Evolutionary conservation across 164 flowering plant species (phyloP).

Genomic region (Dillenia turbinata): DNA sequence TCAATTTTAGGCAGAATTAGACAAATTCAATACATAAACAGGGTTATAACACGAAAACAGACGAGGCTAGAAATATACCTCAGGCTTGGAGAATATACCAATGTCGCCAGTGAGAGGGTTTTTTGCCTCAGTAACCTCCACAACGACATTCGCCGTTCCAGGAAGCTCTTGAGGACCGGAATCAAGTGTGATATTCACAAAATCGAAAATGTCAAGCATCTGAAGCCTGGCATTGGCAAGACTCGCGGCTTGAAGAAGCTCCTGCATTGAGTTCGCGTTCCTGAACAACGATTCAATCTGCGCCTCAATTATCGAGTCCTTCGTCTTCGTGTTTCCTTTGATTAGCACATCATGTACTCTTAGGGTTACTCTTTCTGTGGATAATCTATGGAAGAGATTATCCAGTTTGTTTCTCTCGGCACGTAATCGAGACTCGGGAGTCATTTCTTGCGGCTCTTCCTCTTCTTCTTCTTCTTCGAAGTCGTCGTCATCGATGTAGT

Average conservation of each 20-base stretch:
- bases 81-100: conserved; percentile 73
- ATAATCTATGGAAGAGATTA: conserved; percentile 36
- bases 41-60: not conserved
- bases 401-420: conserved; percentile 33
- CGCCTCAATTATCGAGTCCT: conserved; percentile 65
- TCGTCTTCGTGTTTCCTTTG: conserved; percentile 80
- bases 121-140: conserved; percentile 58
- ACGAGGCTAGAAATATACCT: conserved; percentile 35
- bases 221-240: conserved; percentile 49
- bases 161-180: conserved; percentile 89
- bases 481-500: conserved; percentile 22
- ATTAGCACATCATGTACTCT: conserved; percentile 80
- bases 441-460: conserved; percentile 16
- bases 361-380: conserved; percentile 43
- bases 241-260: conserved; percentile 53
- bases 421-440: conserved; percentile 16
- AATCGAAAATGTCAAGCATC: conserved; percentile 63
- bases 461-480: conserved; percentile 35
- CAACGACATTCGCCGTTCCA: conserved; percentile 73
- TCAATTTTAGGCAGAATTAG: too few species aligned
- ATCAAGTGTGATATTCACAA: conserved; percentile 72
- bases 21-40: too few species aligned
- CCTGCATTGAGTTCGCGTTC: conserved; percentile 56
- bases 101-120: conserved; percentile 60
- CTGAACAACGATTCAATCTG: conserved; percentile 40